Base-by-base conservation (phyloP, 495 filamentous ascomycete species). In the Xylaria telfairii region DNA sequence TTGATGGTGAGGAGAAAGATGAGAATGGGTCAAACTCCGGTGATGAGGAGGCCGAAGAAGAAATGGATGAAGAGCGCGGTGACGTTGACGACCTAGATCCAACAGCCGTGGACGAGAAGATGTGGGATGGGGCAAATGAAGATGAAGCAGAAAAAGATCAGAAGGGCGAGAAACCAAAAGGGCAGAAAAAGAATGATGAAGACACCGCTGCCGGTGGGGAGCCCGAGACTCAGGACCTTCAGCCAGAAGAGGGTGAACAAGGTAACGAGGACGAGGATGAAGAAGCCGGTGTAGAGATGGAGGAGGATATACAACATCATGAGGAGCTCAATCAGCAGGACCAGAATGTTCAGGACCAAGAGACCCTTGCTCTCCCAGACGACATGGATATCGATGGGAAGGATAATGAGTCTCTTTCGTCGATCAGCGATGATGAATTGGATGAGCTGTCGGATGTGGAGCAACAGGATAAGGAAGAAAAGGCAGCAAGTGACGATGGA, bases 61-160 rank as follows among this genome's bases (percentile, higher is more conserved):
- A 92, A 67, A 89, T 96, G 72, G 94, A 97, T 69, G 95, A 97
- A 75, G 92, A 97, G 81, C 85, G 90, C 10, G 96, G 94, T 6
- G 90, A 92, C 77, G 93, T 99, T 7, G 92, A 97, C 83, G 93
- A 95, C 73, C 83, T 97, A 24, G 94, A 96, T 73, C 90, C 93
- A 8, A 91, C 89, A 21, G 93, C 94, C 19, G 91, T 99, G 1
- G 96, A 99, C 78, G 96, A 99, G 81, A 98, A 98, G 83, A 91
- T 98, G 84, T 99, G 96, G 96, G 94, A 98, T 80, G 94, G 92
- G 10, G 88, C 88, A 53, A 89, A 87, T 21, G 91, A 93, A 61
- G 91, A 94, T 19, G 83, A 91, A 17, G 84, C 91, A 37, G 90
- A 93, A 65, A 95, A 95, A 74, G 93, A 97, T 57, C 92, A 94